Evolutionary conservation across 768 basidiomycete species (phyloP).

Genomic region (Obba rivulosa): DNA sequence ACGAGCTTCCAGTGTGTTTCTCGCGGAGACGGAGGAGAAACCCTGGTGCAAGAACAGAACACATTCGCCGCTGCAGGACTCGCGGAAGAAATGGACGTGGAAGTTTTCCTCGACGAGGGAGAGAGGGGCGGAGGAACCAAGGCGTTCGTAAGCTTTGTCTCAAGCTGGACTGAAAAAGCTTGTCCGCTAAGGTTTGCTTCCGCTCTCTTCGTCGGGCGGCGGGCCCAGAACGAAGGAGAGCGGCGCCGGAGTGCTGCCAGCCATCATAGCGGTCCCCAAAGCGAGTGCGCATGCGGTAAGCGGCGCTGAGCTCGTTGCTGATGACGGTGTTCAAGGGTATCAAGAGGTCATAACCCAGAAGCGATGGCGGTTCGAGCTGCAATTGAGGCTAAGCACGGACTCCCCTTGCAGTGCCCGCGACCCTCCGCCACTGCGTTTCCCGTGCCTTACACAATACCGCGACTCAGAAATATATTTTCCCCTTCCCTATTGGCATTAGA

Average conservation of each 20-base stretch:
- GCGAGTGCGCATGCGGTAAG: conserved; percentile 14
- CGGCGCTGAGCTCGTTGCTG: conserved; percentile 10
- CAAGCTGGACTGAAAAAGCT: conserved; percentile 14
- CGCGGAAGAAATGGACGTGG: conserved; percentile 8
- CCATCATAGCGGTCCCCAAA: conserved; percentile 6
- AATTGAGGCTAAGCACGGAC: neutral
- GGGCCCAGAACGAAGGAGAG: conserved; percentile 17
- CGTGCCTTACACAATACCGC: neutral
- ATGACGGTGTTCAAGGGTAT: neutral
- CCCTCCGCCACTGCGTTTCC: neutral
- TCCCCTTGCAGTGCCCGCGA: neutral
- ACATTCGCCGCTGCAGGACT: conserved; percentile 18
- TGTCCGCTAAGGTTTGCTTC: conserved; percentile 31
- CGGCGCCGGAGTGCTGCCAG: too few species aligned
- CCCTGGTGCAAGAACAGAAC: conserved; percentile 18
- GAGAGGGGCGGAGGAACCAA: conserved; percentile 14
- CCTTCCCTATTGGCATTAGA: too few species aligned
- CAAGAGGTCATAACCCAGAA: neutral
- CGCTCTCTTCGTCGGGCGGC: conserved; percentile 20
- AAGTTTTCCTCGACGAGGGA: conserved; percentile 10
- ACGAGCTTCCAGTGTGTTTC: conserved; percentile 13
- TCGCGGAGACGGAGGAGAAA: conserved; percentile 14
- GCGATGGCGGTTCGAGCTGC: neutral
- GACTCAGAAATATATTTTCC: too few species aligned
- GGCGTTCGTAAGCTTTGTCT: conserved; percentile 6